phyloP scores from a whole-genome alignment of 2,329 filamentous ascomycete genomes.

The Westerdykella ornata region DNA sequence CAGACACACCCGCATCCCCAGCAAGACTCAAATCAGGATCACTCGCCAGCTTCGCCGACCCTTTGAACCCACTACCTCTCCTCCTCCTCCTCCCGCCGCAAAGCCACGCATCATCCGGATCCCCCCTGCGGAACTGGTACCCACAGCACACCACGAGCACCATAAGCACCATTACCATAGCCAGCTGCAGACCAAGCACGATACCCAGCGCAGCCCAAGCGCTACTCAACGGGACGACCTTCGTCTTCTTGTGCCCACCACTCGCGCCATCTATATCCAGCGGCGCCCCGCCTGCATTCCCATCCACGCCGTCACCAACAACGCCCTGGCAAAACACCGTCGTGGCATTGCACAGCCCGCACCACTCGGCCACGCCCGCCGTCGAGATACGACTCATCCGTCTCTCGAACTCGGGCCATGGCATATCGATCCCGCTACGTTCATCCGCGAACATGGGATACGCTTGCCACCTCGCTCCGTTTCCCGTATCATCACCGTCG shows the following conservation, averaged over 20 bases:
- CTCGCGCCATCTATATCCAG: constrained; percentile 37
- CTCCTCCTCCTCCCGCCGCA: constrained; percentile 10
- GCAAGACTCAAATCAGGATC: constrained; percentile 48
- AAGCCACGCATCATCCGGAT: not conserved
- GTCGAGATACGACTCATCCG: constrained; percentile 42
- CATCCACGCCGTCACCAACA: constrained; percentile 9
- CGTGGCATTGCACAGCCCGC: constrained; percentile 41
- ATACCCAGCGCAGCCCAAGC: too few relatives aligned
- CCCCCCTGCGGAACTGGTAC: constrained; percentile 41
- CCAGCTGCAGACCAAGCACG: too few relatives aligned
- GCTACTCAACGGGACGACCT: constrained; percentile 47
- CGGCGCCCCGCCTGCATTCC: not conserved
- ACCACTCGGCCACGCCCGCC: constrained; percentile 47
- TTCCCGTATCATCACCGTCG: constrained; percentile 2
- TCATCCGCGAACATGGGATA: constrained; percentile 49
- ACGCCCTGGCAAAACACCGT: constrained; percentile 48
- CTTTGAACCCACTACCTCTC: constrained; percentile 49
- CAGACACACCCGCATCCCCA: constrained; percentile 33
- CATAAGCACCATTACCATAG: constrained; percentile 39
- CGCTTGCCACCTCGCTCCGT: constrained; percentile 27
- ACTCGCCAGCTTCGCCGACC: constrained; percentile 47
- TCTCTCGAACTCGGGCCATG: constrained; percentile 46
- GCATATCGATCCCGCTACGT: constrained; percentile 43
- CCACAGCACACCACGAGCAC: constrained; percentile 39
- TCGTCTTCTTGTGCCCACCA: constrained; percentile 55